Evolutionary conservation across 179 eudicot species (phyloP), one percentile per base, ranked within the genome.

Genomic region (Vitellaria paradoxa): DNA sequence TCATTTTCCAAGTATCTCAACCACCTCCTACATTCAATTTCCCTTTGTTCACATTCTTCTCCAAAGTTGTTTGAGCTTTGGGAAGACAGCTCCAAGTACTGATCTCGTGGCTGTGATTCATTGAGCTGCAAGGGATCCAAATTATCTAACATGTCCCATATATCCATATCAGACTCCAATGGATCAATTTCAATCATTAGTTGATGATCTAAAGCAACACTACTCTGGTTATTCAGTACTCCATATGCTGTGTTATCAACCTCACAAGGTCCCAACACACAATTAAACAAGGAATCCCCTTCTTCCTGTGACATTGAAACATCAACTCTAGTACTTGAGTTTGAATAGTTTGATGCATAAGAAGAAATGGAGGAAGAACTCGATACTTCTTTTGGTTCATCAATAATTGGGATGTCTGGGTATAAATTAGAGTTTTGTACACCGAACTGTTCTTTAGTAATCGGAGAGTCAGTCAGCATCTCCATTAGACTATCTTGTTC

Each of bases 1-100:
- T 93, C 97, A 75, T 81, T 84, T 81, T 93, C 96, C 74, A 93
- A 82, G 78, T 87, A 78, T 59, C 70, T 91, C 63, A 89, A 75
- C 93, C 74, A 70, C 47, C 52, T 23, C 5, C 61, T 24, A 26
- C 96, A 91, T 76, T 90, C 92, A 91, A 89, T 84, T 87, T 84
- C 80, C 78, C 75, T 14, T 66, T 11, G 21, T 11, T 26, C 23
- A 26, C 11, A 13, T 49, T 23, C 42, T 14, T 23, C n/a, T 49
- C 47, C n/a, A 15, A 3, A 24, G 78, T 72, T 75, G n/a, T 9
- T 70, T 24, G 82, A 70, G 55, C 78, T 49, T 15, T 74, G 68
- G 18, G 78, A 74, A 46, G 62, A 42, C 37, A 30, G 37, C 78
- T 55, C 53, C 3, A 26, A 7, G 37, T 30, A 30, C 37, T 30